phyloP scores from a whole-genome alignment of 371 early-diverging fungal genomes.

The Capniomyces stellatus region DNA sequence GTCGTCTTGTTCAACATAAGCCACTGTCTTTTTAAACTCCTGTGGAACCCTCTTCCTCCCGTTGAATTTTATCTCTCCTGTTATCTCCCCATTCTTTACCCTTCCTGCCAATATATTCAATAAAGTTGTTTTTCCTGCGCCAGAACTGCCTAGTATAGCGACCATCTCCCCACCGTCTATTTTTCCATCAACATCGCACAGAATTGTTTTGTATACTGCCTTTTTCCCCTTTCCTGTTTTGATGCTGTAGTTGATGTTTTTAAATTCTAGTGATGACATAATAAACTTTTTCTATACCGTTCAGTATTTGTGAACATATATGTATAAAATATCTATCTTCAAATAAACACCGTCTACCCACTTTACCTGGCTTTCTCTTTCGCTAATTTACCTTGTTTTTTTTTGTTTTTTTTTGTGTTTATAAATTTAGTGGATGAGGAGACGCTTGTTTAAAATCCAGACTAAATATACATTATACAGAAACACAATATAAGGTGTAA shows the following conservation, averaged over 20 bases:
- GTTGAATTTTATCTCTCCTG: conserved; percentile 40
- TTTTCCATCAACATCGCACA: conserved; percentile 27
- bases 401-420: too few species aligned
- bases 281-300: too few species aligned
- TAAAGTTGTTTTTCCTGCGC: conserved; percentile 55
- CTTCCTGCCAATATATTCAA: conserved; percentile 35
- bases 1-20: conserved; percentile 28
- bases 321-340: too few species aligned
- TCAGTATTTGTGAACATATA: too few species aligned
- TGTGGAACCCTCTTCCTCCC: conserved; percentile 31
- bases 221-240: conserved; percentile 10
- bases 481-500: too few species aligned
- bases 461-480: too few species aligned
- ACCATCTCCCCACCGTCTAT: conserved; percentile 31
- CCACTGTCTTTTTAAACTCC: conserved; percentile 45
- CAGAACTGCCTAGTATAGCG: conserved; percentile 61
- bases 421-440: too few species aligned
- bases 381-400: too few species aligned
- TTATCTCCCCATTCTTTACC: conserved; percentile 32
- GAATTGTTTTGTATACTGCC: conserved; percentile 11
- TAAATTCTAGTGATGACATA: conserved; percentile 19
- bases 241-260: conserved; percentile 16
- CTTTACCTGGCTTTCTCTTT: too few species aligned
- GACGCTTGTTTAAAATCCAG: too few species aligned
- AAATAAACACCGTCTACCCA: too few species aligned